These are phyloP conservation scores for Teratosphaeria gauchensis DNA, from an alignment of 2,329 filamentous ascomycete species.

Conservation along the genomic window DNA sequence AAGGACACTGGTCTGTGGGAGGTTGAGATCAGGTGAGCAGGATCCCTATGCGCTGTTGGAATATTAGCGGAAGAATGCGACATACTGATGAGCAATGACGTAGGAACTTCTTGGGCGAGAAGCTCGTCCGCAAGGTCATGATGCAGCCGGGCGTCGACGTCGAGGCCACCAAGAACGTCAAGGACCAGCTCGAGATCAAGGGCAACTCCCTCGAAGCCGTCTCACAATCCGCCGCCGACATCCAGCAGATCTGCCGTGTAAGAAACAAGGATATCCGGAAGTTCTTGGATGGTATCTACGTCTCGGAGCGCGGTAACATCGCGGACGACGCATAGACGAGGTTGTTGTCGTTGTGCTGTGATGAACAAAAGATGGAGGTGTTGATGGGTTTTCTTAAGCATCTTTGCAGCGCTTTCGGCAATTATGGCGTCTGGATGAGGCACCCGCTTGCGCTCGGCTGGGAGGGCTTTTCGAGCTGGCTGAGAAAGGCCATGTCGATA, in stretches of 20 bases:
- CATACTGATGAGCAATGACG: conserved; percentile 1
- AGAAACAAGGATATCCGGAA: conserved; percentile 99
- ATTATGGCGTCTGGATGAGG: neutral
- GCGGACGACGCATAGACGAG: conserved; percentile 24
- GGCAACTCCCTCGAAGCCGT: conserved; percentile 97
- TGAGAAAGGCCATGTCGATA: neutral
- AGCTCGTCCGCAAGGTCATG: conserved; percentile 86
- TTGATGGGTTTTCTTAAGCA: neutral
- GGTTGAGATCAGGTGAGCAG: conserved; percentile 87
- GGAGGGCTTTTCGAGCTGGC: neutral
- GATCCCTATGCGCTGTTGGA: neutral
- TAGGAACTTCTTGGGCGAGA: conserved; percentile 98
- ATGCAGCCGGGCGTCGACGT: conserved; percentile 89
- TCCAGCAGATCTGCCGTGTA: conserved; percentile 99
- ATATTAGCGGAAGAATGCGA: neutral
- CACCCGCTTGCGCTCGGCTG: neutral
- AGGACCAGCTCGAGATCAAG: conserved; percentile 89
- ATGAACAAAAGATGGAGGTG: neutral
- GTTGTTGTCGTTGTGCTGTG: neutral
- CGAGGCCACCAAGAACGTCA: conserved; percentile 79
- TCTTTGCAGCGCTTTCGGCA: neutral
- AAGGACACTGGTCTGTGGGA: conserved; percentile 75
- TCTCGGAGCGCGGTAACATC: conserved; percentile 97
- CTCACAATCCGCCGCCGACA: conserved; percentile 96
- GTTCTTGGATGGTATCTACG: conserved; percentile 99